Evolutionary conservation across 257 asterid genomes (phyloP).

Genomic region (Capsicum pubescens): DNA sequence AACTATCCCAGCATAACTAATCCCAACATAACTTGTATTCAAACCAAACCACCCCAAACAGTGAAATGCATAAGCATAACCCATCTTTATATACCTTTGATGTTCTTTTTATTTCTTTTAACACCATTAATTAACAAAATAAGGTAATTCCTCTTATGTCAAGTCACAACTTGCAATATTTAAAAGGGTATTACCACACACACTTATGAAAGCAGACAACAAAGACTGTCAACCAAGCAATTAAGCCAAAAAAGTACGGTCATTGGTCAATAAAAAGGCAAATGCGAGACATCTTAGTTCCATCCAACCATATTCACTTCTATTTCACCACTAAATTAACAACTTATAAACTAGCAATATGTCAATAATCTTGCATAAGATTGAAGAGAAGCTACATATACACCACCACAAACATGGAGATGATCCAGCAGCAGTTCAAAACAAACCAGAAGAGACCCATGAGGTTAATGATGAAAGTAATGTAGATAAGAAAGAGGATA

Average conservation of each 20-base stretch:
- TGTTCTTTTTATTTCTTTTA: no score
- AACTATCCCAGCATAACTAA: no score
- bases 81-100: no score
- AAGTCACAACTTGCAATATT: not conserved
- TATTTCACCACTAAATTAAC: not conserved
- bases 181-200: not conserved
- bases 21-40: no score
- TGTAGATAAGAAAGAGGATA: not conserved
- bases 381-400: slow-evolving; percentile 9
- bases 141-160: not conserved
- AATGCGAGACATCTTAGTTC: not conserved
- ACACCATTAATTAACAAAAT: no score
- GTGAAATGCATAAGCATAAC: no score
- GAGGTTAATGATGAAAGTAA: not conserved
- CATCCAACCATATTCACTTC: not conserved
- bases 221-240: not conserved
- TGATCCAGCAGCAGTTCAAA: not conserved
- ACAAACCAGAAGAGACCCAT: not conserved
- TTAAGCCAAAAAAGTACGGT: not conserved
- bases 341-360: not conserved
- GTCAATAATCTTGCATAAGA: slow-evolving; percentile 2
- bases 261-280: not conserved
- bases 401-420: not conserved
- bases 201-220: not conserved
- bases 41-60: no score